Conservation (phyloP, 768 basidiomycete genomes). For the Pleurotus tuber-regium region DNA sequence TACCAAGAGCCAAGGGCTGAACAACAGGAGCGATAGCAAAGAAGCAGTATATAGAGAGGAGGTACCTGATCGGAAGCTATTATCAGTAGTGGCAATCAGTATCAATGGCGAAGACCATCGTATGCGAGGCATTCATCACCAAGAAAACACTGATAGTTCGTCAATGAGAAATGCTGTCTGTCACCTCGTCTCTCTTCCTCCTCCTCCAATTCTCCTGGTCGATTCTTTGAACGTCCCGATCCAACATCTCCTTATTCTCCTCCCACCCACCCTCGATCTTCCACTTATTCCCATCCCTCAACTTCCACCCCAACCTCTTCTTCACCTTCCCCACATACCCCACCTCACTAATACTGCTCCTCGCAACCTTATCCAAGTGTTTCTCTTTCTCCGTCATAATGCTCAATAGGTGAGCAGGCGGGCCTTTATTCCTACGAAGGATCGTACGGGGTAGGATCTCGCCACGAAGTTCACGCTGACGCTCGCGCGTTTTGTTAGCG, state of each 20-base stretch:
- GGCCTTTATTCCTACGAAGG: conserved; percentile 46
- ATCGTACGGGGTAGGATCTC: conserved; percentile 52
- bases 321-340: conserved; percentile 75
- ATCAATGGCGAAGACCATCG: too few relatives aligned
- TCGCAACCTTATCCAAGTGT: conserved; percentile 46
- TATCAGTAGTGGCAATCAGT: too few relatives aligned
- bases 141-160: too few relatives aligned
- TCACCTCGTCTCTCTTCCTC: conserved; percentile 5
- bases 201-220: conserved; percentile 28
- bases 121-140: too few relatives aligned
- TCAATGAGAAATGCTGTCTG: too few relatives aligned
- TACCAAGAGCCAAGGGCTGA: too few relatives aligned
- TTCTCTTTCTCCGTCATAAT: conserved; percentile 49
- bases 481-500: conserved; percentile 62
- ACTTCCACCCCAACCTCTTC: conserved; percentile 47
- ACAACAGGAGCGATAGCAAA: too few relatives aligned
- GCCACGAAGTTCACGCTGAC: conserved; percentile 59
- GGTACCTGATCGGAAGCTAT: too few relatives aligned
- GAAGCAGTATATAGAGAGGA: too few relatives aligned
- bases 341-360: conserved; percentile 54
- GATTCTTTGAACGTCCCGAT: conserved; percentile 21
- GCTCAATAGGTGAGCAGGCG: conserved; percentile 59
- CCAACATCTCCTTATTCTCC: conserved; percentile 27
- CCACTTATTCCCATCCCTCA: conserved; percentile 38
- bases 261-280: conserved; percentile 28